Conservation (phyloP, 768 basidiomycete genomes). For the Xanthoconium stramineum region DNA sequence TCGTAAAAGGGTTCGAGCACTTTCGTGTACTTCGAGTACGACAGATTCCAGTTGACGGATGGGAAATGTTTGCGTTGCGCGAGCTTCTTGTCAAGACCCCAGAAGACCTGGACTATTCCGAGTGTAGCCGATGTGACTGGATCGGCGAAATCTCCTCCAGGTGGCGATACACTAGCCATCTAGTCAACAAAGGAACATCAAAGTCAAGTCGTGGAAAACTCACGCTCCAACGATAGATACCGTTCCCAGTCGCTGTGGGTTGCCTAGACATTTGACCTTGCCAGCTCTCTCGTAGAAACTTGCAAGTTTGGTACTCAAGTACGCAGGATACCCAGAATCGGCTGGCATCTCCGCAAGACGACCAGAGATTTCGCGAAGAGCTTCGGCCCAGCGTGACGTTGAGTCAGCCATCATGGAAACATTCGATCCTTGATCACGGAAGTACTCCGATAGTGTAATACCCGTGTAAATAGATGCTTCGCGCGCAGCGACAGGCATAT, state of each 20-base stretch:
- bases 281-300: slow-evolving; percentile 99
- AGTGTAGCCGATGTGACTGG: slow-evolving; percentile 97
- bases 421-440: slow-evolving; percentile 97
- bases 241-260: slow-evolving; percentile 82
- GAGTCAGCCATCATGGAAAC: slow-evolving; percentile 99
- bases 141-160: slow-evolving; percentile 99
- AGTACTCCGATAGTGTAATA: slow-evolving; percentile 98
- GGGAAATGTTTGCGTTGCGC: slow-evolving; percentile 99
- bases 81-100: slow-evolving; percentile 99
- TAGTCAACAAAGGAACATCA: slow-evolving; percentile 7
- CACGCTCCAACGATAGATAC: slow-evolving; percentile 99
- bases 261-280: slow-evolving; percentile 90
- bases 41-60: slow-evolving; percentile 99
- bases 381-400: slow-evolving; percentile 98
- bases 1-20: slow-evolving; percentile 93
- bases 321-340: slow-evolving; percentile 98
- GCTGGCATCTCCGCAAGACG: slow-evolving; percentile 99
- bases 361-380: slow-evolving; percentile 97
- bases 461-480: slow-evolving; percentile 99
- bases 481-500: slow-evolving; percentile 99
- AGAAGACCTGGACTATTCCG: slow-evolving; percentile 99
- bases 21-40: slow-evolving; percentile 98
- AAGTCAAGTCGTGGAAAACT: slow-evolving; percentile 35
- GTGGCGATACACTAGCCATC: slow-evolving; percentile 81
- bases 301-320: slow-evolving; percentile 92